Conservation (phyloP, 2,329 filamentous ascomycete species). For the Aurifilum marmelostoma region DNA sequence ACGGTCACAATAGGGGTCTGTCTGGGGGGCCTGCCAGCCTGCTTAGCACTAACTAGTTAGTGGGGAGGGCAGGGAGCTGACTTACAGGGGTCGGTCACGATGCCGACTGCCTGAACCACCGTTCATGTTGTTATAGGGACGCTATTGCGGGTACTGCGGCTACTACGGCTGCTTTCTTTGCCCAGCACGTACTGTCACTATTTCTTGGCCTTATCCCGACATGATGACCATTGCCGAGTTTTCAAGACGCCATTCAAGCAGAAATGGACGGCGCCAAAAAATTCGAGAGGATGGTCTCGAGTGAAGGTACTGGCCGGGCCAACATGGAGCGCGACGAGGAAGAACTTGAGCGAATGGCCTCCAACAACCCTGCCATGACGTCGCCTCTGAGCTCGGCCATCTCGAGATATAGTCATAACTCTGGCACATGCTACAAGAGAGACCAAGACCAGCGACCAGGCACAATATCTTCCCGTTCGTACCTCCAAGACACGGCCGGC, state of each 20-base stretch:
- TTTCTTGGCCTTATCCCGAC: neutral
- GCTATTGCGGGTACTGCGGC: slow-evolving; percentile 2
- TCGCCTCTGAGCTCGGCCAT: neutral
- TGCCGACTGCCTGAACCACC: neutral
- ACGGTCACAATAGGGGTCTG: too few species aligned
- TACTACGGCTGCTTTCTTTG: neutral
- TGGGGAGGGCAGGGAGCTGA: neutral
- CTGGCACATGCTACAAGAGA: neutral
- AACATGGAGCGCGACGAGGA: neutral
- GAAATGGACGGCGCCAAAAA: neutral
- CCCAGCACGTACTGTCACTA: neutral
- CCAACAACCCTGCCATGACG: slow-evolving; percentile 15
- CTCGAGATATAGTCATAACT: neutral
- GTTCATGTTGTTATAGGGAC: neutral
- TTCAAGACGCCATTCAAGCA: neutral
- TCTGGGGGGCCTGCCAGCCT: too few species aligned
- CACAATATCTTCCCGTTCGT: neutral
- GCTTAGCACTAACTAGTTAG: neutral
- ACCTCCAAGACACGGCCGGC: neutral
- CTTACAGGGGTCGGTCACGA: neutral
- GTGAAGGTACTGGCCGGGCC: neutral
- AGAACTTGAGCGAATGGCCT: neutral
- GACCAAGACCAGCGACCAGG: neutral
- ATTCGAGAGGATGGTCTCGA: neutral
- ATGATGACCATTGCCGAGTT: neutral